Evolutionary conservation across 805 yeast species (phyloP), one percentile per base, ranked within the genome.

Genomic region (Cephaloascus albidus): DNA sequence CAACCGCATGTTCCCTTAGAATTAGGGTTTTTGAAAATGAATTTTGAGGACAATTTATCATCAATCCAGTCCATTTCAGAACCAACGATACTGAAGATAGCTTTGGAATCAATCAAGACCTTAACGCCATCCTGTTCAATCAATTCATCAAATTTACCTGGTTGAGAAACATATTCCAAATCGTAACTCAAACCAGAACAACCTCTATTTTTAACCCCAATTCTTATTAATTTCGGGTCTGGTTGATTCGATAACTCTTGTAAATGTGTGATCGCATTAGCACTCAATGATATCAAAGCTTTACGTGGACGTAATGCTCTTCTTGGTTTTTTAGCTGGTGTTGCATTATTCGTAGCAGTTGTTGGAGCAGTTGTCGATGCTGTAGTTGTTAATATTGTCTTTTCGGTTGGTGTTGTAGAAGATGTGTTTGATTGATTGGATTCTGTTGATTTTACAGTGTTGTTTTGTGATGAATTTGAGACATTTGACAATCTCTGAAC

Each of bases 21-120:
- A 63, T 93, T 93, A 45, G 98, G 98, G 60, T 93, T 93, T 56
- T 74, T 82, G 70, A 93, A 93, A 16, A 93, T 87, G 57, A 93
- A 93, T 53, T 94, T 76, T 12, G 93, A 80, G 26, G 88, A 75
- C 45, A 93, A 68, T 58, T 87, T 89, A 54, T 93, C 96, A 54
- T 93, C 97, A 37, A 86, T 70, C 96, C 96, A 93, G 61, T 93
- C 98, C 98, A 93, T 93, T 61, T 89, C 95, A 4, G 95, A 83
- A 1, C 98, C 98, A 42, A 93, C 95, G 35, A 93, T 89, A 49
- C 94, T 82, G 60, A 93, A 89, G 40, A 93, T 70, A 0, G 98
- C 98, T 60, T 93, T 93, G 20, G 97, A 90, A 58, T 93, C 98
- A 36, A 93, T 86, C 40, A 89, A 70, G 2, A 93, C 94, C 57